Percentiles rank a stretch among this genome's conserved stretches.
Conservation (phyloP, 2,329 filamentous ascomycete genomes). For the Rutstroemia sydowiana region DNA sequence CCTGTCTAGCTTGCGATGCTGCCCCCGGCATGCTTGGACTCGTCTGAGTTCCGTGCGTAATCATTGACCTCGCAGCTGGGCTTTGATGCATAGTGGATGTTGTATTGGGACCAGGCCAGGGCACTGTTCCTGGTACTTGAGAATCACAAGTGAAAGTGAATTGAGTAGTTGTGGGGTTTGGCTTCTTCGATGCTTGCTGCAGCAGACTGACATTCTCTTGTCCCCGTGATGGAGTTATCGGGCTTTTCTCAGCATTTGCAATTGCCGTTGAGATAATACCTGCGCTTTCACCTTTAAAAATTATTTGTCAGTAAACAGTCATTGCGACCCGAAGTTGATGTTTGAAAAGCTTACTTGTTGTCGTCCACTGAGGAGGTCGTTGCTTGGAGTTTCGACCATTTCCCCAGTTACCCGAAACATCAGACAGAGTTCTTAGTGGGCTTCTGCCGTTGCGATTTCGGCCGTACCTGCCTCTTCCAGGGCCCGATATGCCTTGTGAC, state of each 20-base stretch:
- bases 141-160: slow-evolving; percentile 97
- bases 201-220: slow-evolving; percentile 75
- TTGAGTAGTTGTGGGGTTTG: slow-evolving; percentile 68
- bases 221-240: slow-evolving; percentile 49
- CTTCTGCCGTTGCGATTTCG: slow-evolving; percentile 55
- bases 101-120: slow-evolving; percentile 53
- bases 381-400: slow-evolving; percentile 28
- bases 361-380: slow-evolving; percentile 28
- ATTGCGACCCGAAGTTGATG: slow-evolving; percentile 2
- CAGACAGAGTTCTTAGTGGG: slow-evolving; percentile 52
- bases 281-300: slow-evolving; percentile 42
- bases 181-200: slow-evolving; percentile 54
- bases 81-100: slow-evolving; percentile 20
- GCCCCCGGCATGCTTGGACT: slow-evolving; percentile 23
- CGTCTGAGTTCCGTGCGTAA: slow-evolving; percentile 30
- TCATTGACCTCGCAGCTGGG: slow-evolving; percentile 22
- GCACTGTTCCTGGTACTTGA: slow-evolving; percentile 71
- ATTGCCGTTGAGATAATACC: slow-evolving; percentile 95
- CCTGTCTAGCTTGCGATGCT: slow-evolving; percentile 22
- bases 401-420: slow-evolving; percentile 37
- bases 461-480: slow-evolving; percentile 79
- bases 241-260: slow-evolving; percentile 69
- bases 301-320: slow-evolving; percentile 25
- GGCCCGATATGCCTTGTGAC: slow-evolving; percentile 70
- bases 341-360: slow-evolving; percentile 23